Percentiles rank a stretch among this genome's conserved stretches.
These are phyloP conservation scores for Fagopyrum homotropicum DNA, from an alignment of 148 eudicot species.

Conservation along the genomic window DNA sequence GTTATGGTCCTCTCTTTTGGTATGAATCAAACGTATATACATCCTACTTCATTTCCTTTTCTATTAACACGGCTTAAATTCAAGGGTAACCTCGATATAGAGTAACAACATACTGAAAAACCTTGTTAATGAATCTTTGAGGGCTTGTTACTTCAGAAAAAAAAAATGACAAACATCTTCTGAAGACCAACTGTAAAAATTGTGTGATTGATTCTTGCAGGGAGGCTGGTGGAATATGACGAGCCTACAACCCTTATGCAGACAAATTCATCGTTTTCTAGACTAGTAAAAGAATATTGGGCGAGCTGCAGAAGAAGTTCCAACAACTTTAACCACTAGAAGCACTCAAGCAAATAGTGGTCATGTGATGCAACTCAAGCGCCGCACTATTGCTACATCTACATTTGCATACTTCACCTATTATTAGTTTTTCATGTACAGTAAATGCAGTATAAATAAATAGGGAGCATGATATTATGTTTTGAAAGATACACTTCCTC, in stretches of 20 bases:
- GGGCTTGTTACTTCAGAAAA: neutral
- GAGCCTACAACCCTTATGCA: conserved; percentile 59
- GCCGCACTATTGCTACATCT: neutral
- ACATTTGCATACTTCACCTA: neutral
- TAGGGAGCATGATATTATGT: neutral
- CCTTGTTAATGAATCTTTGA: neutral
- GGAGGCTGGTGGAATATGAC: conserved; percentile 58
- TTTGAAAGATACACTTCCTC: neutral
- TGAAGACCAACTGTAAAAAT: neutral
- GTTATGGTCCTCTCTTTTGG: conserved; percentile 69
- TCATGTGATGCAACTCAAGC: neutral
- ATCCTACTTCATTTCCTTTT: neutral
- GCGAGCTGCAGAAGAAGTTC: conserved; percentile 45
- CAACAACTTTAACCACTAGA: neutral
- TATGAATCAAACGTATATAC: conserved; percentile 17
- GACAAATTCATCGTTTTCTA: conserved; percentile 42
- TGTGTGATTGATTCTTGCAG: conserved; percentile 26
- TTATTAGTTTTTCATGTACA: neutral
- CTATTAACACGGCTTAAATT: neutral
- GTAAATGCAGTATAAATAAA: neutral
- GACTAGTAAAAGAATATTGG: conserved; percentile 78
- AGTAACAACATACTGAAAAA: too few relatives aligned
- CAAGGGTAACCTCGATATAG: too few relatives aligned
- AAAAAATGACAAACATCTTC: neutral
- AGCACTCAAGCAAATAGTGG: neutral